Evolutionary conservation across 202 grass and related monocot genomes (phyloP), one percentile per base, ranked within the genome.

Genomic region (Tripidium arundinaceum): DNA sequence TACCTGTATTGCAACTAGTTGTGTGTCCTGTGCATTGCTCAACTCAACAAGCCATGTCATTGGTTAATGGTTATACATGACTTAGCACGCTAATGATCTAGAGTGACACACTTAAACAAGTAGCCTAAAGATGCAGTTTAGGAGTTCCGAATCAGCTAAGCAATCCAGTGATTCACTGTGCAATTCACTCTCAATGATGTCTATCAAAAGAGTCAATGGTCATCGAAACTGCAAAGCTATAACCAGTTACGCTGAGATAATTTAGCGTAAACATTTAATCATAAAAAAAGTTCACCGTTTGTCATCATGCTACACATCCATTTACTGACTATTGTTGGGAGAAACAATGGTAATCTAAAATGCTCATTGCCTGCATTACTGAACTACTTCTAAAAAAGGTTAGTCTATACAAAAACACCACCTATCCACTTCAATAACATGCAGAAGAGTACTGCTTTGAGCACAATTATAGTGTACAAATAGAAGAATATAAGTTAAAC

Each of bases 401-500:
- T 40, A 52, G 78, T 69, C 33, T 28, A 77, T 37, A 87, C 65
- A 47, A 41, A 72, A 59, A 21, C n/a, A n/a, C n/a, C n/a, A n/a
- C n/a, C n/a, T n/a, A n/a, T n/a, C n/a, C 3, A 19, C 76, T 33
- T 25, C 41, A 59, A 66, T 50, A 85, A 38, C 77, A 89, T 72
- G 47, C n/a, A 80, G 37, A 57, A 83, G 57, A 74, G 33, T n/a
- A 76, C 38, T 49, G 4, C 36, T 65, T 71, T 84, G 64, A 3
- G 43, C 72, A 77, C 11, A 76, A 40, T 13, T 29, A 50, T 61
- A 65, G 46, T 65, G 49, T 78, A 43, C 65, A 84, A 47, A 80
- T 43, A 69, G 41, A 62, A 74, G 66, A 76, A 85, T 75, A 77
- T 22, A 86, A 72, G 29, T 65, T 75, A 55, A 55, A 68, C 1